Conservation (phyloP, 352 stramenopile genomes). For the Nothophytophthora sp. region DNA sequence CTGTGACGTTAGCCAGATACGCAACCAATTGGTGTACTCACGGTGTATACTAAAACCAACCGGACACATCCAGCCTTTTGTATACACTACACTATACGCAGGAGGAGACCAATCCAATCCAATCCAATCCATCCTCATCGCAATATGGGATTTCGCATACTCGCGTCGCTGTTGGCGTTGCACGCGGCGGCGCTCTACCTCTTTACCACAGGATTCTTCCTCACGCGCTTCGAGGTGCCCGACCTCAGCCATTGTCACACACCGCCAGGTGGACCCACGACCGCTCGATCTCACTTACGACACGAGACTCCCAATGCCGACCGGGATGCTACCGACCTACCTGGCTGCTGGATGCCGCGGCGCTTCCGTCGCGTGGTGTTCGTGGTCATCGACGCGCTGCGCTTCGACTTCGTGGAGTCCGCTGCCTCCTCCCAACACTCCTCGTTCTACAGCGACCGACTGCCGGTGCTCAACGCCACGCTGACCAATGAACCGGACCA, state of each 20-base stretch:
- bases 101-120: no score
- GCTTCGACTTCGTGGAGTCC: slow-evolving; percentile 94
- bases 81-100: no score
- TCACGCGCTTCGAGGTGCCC: slow-evolving; percentile 86
- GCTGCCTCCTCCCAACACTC: slow-evolving; percentile 9
- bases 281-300: slow-evolving; percentile 2
- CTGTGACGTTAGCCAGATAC: no score
- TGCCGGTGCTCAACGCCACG: slow-evolving; percentile 79
- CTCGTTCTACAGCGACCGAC: slow-evolving; percentile 82
- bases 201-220: slow-evolving; percentile 89
- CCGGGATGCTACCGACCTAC: not conserved
- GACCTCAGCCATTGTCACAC: slow-evolving; percentile 62
- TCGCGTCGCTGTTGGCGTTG: slow-evolving; percentile 39
- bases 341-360: slow-evolving; percentile 74
- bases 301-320: slow-evolving; percentile 6
- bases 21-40: no score
- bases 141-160: slow-evolving; percentile 20
- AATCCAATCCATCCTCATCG: no score
- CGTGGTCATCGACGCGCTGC: slow-evolving; percentile 96
- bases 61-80: no score
- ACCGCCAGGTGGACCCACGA: slow-evolving; percentile 15
- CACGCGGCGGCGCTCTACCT: slow-evolving; percentile 68
- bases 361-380: slow-evolving; percentile 90
- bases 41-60: no score
- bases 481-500: slow-evolving; percentile 49